Evolutionary conservation across 139 green algal species (phyloP), one percentile per base, ranked within the genome.

Genomic region (Zygnema circumcarinatum): DNA sequence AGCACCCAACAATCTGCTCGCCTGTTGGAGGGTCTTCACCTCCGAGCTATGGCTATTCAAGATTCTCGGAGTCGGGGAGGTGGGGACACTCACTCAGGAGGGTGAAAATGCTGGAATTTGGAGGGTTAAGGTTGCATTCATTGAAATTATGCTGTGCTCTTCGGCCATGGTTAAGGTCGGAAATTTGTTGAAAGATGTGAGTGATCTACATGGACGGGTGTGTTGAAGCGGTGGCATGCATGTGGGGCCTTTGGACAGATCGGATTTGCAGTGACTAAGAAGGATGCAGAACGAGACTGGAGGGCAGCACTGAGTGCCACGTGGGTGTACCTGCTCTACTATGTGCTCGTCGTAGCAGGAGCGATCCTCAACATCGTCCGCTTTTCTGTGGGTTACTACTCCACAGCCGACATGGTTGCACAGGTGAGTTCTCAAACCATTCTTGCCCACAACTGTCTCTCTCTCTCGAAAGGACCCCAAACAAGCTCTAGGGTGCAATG

Each of bases 1-100:
- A 16, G 36, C 11, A 22, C 83, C 83, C 72, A 88, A 84, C 72
- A 88, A 88, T 54, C 74, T 88, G n/a, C 16, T 85, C 3, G 68
- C 81, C 42, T 86, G 79, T 35, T 86, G 79, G 79, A 86, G 67
- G 52, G 79, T 81, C 16, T 3, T 86, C 32, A 38, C 79, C 22
- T 68, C 79, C 22, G 79, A 86, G 33, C 35, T 83, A 20, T 62
- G 29, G 69, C 2, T 84, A 25, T 68, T 87, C 81, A 38, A 33
- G 33, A 33, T 87, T 78, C 69, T 78, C 7, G 69, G 69, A 7
- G 69, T 16, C 69, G 3, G 11, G 22, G 75, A 83, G 35, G 75
- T 67, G 72, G 42, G 25, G 25, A 21, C 42, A 22, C 29, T 32
- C 72, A 80, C 47, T 82, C 29, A n/a, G n/a, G n/a, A n/a, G n/a